Evolutionary conservation across 2,329 filamentous ascomycete genomes (phyloP), one percentile per base, ranked within the genome.

Genomic region (Beauveria sp.): DNA sequence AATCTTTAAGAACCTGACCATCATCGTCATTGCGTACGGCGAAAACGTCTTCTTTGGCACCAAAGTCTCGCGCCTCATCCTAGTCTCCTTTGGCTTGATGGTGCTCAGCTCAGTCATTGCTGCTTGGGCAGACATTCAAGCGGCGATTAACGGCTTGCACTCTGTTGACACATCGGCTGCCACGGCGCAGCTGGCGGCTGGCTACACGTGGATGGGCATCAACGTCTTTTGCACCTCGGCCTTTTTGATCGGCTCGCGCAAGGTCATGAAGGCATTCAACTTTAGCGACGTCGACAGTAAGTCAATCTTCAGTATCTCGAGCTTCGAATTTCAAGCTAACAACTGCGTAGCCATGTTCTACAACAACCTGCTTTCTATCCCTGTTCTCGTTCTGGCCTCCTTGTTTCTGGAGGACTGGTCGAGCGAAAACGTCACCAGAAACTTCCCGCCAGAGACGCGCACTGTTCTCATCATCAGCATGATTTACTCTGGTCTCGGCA

Each of bases 1-100:
- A 61, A 99, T 99, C 74, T 99, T 99, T 84, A 99, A 99, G 84
- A 99, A 99, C 79, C 77, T 99, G 80, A 97, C 94, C 64, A 99
- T 96, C 75, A 97, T 99, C 70, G 86, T 97, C 66, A 99, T 97
- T 70, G 94, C 94, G 61, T 99, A 99, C 68, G 94, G 94, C 67
- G 94, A 99, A 77, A 93, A 99, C 34, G 83, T 99, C 58, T 97
- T 93, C 92, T 99, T 99, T 68, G 94, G 94, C 64, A 93, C 93
- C 71, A 91, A 87, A 54, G 93, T 99, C 63, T 92, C 90, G 18
- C 84, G 88, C 52, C 86, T 96, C 75, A 87, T 92, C 2, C 84
- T 99, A 34, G 88, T 97, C 70, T 96, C 92, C 3, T 99, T 99
- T 70, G 92, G 92, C 59, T 80, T 99, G 64, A 99, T 99, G 91